Evolutionary conservation across 345 rosid species (phyloP).

Genomic region (Cochlearia excelsa): DNA sequence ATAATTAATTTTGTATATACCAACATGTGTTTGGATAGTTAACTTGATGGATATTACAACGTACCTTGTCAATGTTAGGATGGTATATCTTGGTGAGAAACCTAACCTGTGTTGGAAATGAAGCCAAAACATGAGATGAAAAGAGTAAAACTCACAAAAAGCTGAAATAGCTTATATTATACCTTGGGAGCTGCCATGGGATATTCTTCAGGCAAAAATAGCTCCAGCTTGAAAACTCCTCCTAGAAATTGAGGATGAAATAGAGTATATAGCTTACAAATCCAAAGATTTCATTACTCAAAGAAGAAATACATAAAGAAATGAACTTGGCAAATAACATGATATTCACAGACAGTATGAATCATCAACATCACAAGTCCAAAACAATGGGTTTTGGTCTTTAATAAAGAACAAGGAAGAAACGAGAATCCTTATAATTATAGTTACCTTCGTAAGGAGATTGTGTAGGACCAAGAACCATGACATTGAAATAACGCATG

Average conservation of each 20-base stretch:
- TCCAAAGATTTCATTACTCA: not conserved
- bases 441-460: constrained; percentile 89
- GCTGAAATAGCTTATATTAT: constrained; percentile 5
- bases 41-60: constrained; percentile 18
- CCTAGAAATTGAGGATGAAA: constrained; percentile 43
- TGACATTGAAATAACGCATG: constrained; percentile 93
- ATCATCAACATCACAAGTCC: not conserved
- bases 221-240: constrained; percentile 96
- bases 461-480: constrained; percentile 97
- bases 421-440: too few relatives aligned
- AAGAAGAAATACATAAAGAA: not conserved
- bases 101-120: constrained; percentile 69
- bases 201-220: constrained; percentile 98
- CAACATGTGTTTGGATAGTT: constrained; percentile 11
- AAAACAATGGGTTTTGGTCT: too few relatives aligned
- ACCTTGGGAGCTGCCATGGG: constrained; percentile 99
- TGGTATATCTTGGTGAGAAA: constrained; percentile 97
- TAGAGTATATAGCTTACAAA: not conserved
- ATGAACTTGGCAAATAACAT: not conserved
- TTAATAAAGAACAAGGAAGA: too few relatives aligned
- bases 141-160: not conserved
- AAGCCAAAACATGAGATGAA: not conserved
- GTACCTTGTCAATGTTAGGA: constrained; percentile 97
- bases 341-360: not conserved
- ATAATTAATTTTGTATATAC: not conserved